Base-by-base conservation (phyloP, 129 eudicot species). In the Ambrosia artemisiifolia region DNA sequence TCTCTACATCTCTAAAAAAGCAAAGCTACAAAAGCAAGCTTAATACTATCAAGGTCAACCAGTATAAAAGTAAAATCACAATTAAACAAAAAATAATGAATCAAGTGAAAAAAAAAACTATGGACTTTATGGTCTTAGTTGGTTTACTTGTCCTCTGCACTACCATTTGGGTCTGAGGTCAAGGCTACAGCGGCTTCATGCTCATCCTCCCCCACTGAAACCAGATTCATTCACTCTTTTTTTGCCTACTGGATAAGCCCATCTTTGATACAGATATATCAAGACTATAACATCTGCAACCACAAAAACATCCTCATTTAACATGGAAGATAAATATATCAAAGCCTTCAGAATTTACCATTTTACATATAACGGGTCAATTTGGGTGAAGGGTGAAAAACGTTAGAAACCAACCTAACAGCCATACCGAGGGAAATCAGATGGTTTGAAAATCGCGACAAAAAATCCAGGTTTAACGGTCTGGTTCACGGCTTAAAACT, bases 151-250 rank as follows among this genome's bases (percentile, higher is more conserved):
- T 91, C 88, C 6, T 87, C 92, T 49, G 81, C 84, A 79, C 69
- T 32, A 75, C 55, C 30, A 63, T 59, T 18, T 12, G 80, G 19
- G 16, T 42, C 32, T 6, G 81, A 69, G 12, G 77, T 35, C 10
- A 70, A 40, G 43, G 79, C 74, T 9, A 48, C 65, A 0, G 82
- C 12, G 6, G 84, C 67, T 76, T 76, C 88, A 68, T 87, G 88
- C 35, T 62, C 85, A 60, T 91, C 96, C 78, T 88, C 98, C 84
- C 96, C n/a, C n/a, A n/a, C n/a, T n/a, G 74, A 92, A 92, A 34
- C 98, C 98, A 79, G 89, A 92, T 72, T 92, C 98, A 38, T 92
- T 92, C 56, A 92, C 98, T 20, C 98, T 80, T 82, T 92, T 92
- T 75, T 78, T 82, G 87, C 89, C 98, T 24, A 92, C 98, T 7